Conservation (phyloP, 2,329 filamentous ascomycete genomes). For the Hypoxylon sp. region DNA sequence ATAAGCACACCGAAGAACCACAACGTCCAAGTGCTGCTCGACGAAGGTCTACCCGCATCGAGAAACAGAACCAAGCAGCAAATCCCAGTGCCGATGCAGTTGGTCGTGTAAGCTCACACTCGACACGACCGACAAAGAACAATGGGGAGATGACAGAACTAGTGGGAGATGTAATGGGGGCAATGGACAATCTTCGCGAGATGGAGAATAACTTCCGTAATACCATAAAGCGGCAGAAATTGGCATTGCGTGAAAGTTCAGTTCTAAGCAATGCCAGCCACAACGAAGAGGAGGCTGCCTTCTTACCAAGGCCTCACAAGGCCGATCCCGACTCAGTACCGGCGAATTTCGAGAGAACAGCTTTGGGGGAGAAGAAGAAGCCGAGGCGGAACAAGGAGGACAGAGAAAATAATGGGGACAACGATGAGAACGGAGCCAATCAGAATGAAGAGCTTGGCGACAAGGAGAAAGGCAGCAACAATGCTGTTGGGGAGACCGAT, state of each 20-base stretch:
- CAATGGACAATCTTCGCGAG: slow-evolving; percentile 57
- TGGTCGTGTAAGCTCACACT: not conserved
- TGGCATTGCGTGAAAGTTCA: slow-evolving; percentile 62
- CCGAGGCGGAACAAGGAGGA: slow-evolving; percentile 11
- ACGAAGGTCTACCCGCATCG: slow-evolving; percentile 47
- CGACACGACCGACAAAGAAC: slow-evolving; percentile 13
- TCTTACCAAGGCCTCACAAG: slow-evolving; percentile 42
- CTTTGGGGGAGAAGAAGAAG: not conserved
- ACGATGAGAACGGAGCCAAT: slow-evolving; percentile 6
- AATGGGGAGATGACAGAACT: slow-evolving; percentile 46
- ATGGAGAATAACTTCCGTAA: slow-evolving; percentile 65
- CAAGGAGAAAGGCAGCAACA: slow-evolving; percentile 35
- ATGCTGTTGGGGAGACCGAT: slow-evolving; percentile 43
- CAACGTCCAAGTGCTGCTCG: slow-evolving; percentile 11
- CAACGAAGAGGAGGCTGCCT: slow-evolving; percentile 57
- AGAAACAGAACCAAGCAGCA: slow-evolving; percentile 29
- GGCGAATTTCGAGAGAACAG: slow-evolving; percentile 11
- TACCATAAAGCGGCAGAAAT: slow-evolving; percentile 63
- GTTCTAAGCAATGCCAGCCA: slow-evolving; percentile 45
- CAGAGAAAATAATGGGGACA: slow-evolving; percentile 5
- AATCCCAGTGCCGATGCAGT: not conserved
- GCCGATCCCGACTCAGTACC: slow-evolving; percentile 26
- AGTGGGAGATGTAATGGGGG: slow-evolving; percentile 55
- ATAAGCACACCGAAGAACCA: slow-evolving; percentile 13
- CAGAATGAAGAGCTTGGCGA: slow-evolving; percentile 30